phyloP scores from a whole-genome alignment of 768 basidiomycete species.

The Daedaleopsis nitida region DNA sequence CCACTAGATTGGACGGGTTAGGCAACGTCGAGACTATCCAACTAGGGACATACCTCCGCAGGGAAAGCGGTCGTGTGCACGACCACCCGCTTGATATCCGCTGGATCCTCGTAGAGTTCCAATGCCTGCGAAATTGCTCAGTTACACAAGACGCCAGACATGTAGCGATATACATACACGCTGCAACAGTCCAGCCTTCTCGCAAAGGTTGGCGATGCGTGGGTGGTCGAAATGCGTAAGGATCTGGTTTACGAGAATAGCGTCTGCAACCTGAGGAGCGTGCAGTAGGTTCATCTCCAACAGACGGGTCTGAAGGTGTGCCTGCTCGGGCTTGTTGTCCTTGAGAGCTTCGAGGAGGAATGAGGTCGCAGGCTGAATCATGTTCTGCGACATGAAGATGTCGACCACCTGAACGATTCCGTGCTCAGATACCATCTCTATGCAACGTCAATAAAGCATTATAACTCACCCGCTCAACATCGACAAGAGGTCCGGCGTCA shows the following conservation, averaged over 20 bases:
- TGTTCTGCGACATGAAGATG: slow-evolving; percentile 99
- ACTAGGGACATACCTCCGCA: slow-evolving; percentile 61
- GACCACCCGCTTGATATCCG: slow-evolving; percentile 98
- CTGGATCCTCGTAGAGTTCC: slow-evolving; percentile 96
- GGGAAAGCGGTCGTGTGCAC: slow-evolving; percentile 88
- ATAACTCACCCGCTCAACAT: slow-evolving; percentile 78
- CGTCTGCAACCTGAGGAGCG: slow-evolving; percentile 98
- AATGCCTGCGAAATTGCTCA: slow-evolving; percentile 64
- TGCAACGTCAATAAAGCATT: background rate
- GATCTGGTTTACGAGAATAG: slow-evolving; percentile 98
- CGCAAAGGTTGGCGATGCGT: slow-evolving; percentile 95
- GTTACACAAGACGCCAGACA: background rate
- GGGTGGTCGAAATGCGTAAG: slow-evolving; percentile 96
- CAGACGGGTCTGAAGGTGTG: slow-evolving; percentile 91
- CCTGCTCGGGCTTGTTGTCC: slow-evolving; percentile 98
- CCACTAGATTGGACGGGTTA: slow-evolving; percentile 56
- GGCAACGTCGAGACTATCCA: background rate
- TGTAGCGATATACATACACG: slow-evolving; percentile 52
- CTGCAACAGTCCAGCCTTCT: slow-evolving; percentile 96
- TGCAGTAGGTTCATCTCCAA: slow-evolving; percentile 98
- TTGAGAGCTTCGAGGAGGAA: slow-evolving; percentile 97
- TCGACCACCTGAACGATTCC: slow-evolving; percentile 72
- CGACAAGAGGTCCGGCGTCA: slow-evolving; percentile 88
- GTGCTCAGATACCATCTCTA: background rate
- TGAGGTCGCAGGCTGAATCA: slow-evolving; percentile 98